Evolutionary conservation across 2,329 filamentous ascomycete species (phyloP).

Genomic region (Cordyceps militaris): DNA sequence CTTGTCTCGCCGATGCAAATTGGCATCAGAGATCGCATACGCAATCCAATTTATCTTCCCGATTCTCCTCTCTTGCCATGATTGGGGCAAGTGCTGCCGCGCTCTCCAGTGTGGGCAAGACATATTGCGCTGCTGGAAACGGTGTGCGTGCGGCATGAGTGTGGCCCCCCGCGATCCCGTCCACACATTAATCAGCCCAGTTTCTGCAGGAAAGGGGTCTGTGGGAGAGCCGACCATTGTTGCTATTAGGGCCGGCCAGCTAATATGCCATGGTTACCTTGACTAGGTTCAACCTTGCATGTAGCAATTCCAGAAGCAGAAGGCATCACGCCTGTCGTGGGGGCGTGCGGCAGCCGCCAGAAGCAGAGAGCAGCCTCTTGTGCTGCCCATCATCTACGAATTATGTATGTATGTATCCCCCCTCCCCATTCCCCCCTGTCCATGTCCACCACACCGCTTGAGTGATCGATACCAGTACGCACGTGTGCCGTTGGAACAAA

Average conservation of each 20-base stretch:
- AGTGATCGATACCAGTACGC: constrained; percentile 5
- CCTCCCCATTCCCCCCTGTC: neutral
- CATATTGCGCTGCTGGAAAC: neutral
- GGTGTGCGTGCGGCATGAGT: neutral
- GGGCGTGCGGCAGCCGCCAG: neutral
- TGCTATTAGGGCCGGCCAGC: neutral
- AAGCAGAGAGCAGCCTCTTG: neutral
- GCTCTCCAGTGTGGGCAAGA: neutral
- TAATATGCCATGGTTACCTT: constrained; percentile 12
- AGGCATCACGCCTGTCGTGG: neutral
- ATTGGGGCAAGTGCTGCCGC: neutral
- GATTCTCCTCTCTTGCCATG: neutral
- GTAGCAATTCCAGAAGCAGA: constrained; percentile 9
- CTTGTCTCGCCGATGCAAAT: neutral
- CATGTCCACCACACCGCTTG: constrained; percentile 10
- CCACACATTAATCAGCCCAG: neutral
- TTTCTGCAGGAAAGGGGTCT: neutral
- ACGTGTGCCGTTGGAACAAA: constrained; percentile 5
- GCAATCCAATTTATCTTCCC: constrained; percentile 8
- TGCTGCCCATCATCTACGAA: neutral
- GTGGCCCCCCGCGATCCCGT: constrained; percentile 10
- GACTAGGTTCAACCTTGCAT: neutral
- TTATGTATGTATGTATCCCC: neutral
- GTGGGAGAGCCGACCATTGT: constrained; percentile 4
- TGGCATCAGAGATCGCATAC: constrained; percentile 4